These are phyloP conservation scores for Tetracladium setigerum DNA, from an alignment of 495 filamentous ascomycete genomes.

Conservation along the genomic window DNA sequence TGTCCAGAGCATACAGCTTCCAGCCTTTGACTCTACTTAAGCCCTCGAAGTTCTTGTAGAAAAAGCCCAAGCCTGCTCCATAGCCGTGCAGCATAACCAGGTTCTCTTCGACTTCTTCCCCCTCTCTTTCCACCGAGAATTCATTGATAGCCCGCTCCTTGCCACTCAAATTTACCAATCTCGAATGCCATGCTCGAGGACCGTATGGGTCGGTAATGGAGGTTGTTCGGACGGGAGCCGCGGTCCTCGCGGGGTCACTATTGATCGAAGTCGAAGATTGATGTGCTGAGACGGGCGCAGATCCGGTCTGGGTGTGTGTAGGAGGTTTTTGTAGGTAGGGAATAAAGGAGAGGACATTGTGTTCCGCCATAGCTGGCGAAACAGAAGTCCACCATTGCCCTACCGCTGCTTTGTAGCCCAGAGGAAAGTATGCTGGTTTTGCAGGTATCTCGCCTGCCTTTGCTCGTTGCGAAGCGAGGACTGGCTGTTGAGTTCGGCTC, in stretches of 20 bases:
- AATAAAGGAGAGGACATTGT: conserved; percentile 79
- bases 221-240: conserved; percentile 20
- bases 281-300: conserved; percentile 32
- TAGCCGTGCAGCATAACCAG: conserved; percentile 98
- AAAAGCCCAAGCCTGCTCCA: conserved; percentile 91
- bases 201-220: conserved; percentile 69
- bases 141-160: conserved; percentile 88
- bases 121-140: conserved; percentile 78
- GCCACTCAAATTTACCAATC: conserved; percentile 75
- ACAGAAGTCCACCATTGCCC: conserved; percentile 90
- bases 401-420: conserved; percentile 87
- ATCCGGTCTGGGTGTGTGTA: conserved; percentile 61
- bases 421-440: conserved; percentile 55
- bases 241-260: conserved; percentile 21
- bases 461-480: conserved; percentile 45
- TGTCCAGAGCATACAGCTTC: conserved; percentile 86
- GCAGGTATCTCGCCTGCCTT: conserved; percentile 24
- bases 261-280: conserved; percentile 27
- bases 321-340: conserved; percentile 75
- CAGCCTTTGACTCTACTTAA: conserved; percentile 70
- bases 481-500: conserved; percentile 35
- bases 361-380: conserved; percentile 78
- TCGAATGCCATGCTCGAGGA: conserved; percentile 76
- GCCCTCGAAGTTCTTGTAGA: conserved; percentile 94
- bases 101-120: conserved; percentile 65